phyloP scores from a whole-genome alignment of 2,329 filamentous ascomycete genomes.

The Paecilomyces formosus region DNA sequence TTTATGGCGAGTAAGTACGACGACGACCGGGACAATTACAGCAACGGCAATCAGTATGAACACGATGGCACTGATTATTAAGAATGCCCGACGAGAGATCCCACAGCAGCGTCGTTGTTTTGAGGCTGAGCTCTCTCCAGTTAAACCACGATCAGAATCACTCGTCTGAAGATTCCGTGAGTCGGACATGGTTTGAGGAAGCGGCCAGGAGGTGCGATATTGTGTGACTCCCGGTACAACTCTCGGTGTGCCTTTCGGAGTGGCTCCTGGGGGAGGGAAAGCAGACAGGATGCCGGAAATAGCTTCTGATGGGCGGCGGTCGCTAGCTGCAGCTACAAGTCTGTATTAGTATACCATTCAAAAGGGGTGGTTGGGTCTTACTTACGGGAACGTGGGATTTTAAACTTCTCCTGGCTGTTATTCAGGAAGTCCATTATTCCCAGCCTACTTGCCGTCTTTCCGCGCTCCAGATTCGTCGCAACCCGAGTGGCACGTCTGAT shows the following conservation, averaged over 20 bases:
- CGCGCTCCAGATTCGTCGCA: conserved; percentile 80
- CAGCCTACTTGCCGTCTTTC: conserved; percentile 57
- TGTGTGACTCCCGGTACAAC: conserved; percentile 35
- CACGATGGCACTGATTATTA: conserved; percentile 58
- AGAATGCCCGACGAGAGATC: conserved; percentile 70
- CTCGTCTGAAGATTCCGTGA: conserved; percentile 23
- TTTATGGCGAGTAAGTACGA: conserved; percentile 52
- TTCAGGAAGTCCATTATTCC: conserved; percentile 44
- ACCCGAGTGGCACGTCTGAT: conserved; percentile 82
- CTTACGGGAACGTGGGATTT: conserved; percentile 18
- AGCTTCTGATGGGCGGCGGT: conserved; percentile 42
- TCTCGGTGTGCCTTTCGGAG: conserved; percentile 39
- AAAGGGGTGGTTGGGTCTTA: conserved; percentile 3
- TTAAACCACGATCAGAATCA: conserved; percentile 7
- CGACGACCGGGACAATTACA: conserved; percentile 65
- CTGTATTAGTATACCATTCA: conserved; percentile 3
- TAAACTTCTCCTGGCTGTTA: conserved; percentile 18
- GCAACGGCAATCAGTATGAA: conserved; percentile 71
- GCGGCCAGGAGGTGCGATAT: conserved; percentile 30
- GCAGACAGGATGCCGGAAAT: conserved; percentile 59
- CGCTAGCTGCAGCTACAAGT: conserved; percentile 5
- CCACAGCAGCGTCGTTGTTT: conserved; percentile 67
- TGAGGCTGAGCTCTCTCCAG: conserved; percentile 10
- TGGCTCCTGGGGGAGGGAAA: conserved; percentile 51
- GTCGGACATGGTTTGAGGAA: conserved; percentile 28